Base-by-base conservation (phyloP, 1,139 yeast genomes). In the Yamadazyma atlantica region DNA sequence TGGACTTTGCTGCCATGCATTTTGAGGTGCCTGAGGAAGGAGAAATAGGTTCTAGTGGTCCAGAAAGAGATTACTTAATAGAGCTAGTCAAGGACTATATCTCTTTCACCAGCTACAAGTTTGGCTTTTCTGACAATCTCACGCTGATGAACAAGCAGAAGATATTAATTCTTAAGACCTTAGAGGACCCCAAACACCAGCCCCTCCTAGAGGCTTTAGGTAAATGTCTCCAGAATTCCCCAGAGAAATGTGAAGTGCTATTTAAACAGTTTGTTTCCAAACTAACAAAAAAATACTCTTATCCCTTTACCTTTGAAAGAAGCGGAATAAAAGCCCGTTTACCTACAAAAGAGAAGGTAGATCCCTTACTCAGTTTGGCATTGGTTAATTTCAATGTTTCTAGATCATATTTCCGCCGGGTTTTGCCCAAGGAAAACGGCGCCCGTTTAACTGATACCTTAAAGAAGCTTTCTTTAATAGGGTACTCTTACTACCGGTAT, bases 401-500 rank as follows among this genome's bases (percentile, higher is more conserved):
- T 5, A 12, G 15, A 9, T 13, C 22, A 4, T 42, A 35, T 29
- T 32, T 37, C 17, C 35, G 33, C 14, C 25, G 24, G 11, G 29
- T 24, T 4, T 4, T 34, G 8, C 17, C 34, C 14, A 4, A 6
- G 9, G 32, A 35, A 3, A 23, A 32, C 4, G 3, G 9, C 12
- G 19, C 22, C 3, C 27, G 28, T 13, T 16, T 13, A 18, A 12
- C 3, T n/a, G 37, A 33, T 3, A 17, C 31, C 17, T 13, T 37
- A 4, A 40, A 36, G 13, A 32, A 34, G 6, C 19, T 40, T 10
- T 35, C 41, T 11, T 11, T 21, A 5, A 28, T 40, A 12, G 48
- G 48, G 5, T 32, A 35, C 16, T 28, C 46, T 2, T 37, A 38
- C 14, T 44, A 38, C 29, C 19, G 39, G 29, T 19, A 19, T 19